Evolutionary conservation across 352 stramenopile species (phyloP), one percentile per base, ranked within the genome.

Genomic region (Phytophthora boehmeriae): DNA sequence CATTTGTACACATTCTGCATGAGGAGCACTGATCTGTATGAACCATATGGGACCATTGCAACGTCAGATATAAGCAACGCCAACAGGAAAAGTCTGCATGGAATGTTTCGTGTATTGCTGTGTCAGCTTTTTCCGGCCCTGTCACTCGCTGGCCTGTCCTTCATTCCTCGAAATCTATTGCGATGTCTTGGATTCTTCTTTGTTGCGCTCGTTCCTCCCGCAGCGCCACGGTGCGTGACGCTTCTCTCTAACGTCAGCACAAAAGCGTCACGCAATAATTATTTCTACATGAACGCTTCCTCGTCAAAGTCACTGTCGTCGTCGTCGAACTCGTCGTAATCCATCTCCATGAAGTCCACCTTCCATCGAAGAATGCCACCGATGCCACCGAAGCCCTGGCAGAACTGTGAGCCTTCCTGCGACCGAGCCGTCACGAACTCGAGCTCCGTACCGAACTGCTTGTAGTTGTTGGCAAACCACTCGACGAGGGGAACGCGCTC

Each of bases 381-480:
- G 51, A 99, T 99, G 36, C 98, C 98, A 64, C 98, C 98, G 79
- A 99, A 99, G 50, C 98, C 98, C 71, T 99, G 98, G 71, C 97
- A 98, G 73, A 99, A 99, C 79, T 99, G 98, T 59, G 95, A 98
- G 45, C 98, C 98, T 78, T 99, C 97, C 63, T 99, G 96, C 52
- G 86, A 97, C 68, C 96, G 92, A 74, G 99, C 96, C 45, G 97
- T 99, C 59, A 99, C 93, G 75, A 99, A 99, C 85, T 99, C 97
- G 34, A 99, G 85, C 50, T 88, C 93, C 50, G 97, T 98, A 67
- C 98, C 98, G 75, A 98, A 99, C 51, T 96, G 83, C 77, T 99
- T 99, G 88, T 99, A 99, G 80, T 99, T 98, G 78, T 99, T 98
- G 19, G 98, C 97, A 55, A 99, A 97, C 97, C 98, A 99, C 75